Evolutionary conservation across 208 protist species (phyloP), one percentile per base, ranked within the genome.

Genomic region (Trypanosoma brucei): DNA sequence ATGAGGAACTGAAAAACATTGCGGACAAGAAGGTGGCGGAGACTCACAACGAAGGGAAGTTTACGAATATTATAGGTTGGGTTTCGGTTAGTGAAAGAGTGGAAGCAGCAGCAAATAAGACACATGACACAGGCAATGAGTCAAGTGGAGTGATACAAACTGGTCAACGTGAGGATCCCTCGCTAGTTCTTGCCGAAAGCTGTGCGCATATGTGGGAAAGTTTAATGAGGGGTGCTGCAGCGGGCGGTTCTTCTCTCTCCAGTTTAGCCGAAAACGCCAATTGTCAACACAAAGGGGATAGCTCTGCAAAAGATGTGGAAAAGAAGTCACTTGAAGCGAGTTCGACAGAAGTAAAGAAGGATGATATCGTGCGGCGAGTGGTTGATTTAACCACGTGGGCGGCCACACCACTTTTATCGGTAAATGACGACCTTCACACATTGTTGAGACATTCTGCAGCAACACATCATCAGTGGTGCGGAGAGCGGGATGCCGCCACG

Each of bases 321-420:
- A 22, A 22, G 22, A 22, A 22, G 22, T 22, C 22, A 22, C 22
- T 22, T 22, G 22, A 22, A 22, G 22, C 22, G 22, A 22, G 22
- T 22, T 22, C 42, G 42, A 11, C 6, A 11, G 42, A 46, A 46
- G 11, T 46, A 46, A 11, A 46, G 42, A 46, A 46, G 22, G 22
- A 22, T 22, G 22, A 22, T 22, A 22, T 3, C 1, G 63, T 55
- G 11, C 39, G 49, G 42, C 34, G 11, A 46, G 4, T 37, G 33
- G 55, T n/a, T 34, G 35, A 46, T 13, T 45, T 59, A 3, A 55
- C 58, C 7, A 0, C 30, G 33, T 68, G 63, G 63, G 63, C 55
- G 31, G 46, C 34, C 36, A 48, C 63, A 5, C 34, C 55, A 13
- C 44, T 68, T 48, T 46, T 68, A 1, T 54, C 51, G 42, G 3